Conservation (phyloP, 2,329 filamentous ascomycete species). For the Chaetomiaceae sp. region DNA sequence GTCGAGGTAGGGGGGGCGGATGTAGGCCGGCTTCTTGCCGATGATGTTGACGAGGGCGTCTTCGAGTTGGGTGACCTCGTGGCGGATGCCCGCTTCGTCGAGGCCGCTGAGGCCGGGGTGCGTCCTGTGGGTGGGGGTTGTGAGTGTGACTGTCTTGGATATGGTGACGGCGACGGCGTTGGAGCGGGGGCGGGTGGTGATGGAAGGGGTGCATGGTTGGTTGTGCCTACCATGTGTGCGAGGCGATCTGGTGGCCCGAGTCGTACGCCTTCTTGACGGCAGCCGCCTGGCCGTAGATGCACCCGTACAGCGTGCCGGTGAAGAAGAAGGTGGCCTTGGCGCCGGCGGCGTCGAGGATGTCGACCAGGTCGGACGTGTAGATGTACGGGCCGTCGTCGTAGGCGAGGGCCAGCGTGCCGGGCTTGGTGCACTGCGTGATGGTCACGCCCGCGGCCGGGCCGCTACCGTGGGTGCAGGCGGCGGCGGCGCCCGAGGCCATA, state of each 20-base stretch:
- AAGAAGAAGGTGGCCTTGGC: conserved; percentile 53
- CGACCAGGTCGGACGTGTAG: conserved; percentile 45
- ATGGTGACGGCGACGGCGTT: no score
- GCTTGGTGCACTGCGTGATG: conserved; percentile 40
- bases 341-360: conserved; percentile 44
- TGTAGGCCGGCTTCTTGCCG: conserved; percentile 44
- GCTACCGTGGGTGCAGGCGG: conserved; percentile 29
- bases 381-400: conserved; percentile 50
- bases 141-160: no score
- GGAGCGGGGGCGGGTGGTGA: no score
- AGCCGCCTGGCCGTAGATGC: conserved; percentile 45
- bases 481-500: conserved; percentile 14
- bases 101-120: conserved; percentile 42
- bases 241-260: conserved; percentile 49
- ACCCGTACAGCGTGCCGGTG: conserved; percentile 47
- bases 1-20: conserved; percentile 46
- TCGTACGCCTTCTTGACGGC: conserved; percentile 50
- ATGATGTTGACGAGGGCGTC: conserved; percentile 47
- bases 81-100: conserved; percentile 35
- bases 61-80: conserved; percentile 47
- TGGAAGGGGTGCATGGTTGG: no score
- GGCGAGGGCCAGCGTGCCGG: conserved; percentile 45
- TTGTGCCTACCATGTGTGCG: conserved; percentile 46
- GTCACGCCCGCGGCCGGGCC: conserved; percentile 38
- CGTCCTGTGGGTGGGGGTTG: conserved; percentile 31